Base-by-base conservation (phyloP, 441 rosid genomes). In the Biscutella laevigata region DNA sequence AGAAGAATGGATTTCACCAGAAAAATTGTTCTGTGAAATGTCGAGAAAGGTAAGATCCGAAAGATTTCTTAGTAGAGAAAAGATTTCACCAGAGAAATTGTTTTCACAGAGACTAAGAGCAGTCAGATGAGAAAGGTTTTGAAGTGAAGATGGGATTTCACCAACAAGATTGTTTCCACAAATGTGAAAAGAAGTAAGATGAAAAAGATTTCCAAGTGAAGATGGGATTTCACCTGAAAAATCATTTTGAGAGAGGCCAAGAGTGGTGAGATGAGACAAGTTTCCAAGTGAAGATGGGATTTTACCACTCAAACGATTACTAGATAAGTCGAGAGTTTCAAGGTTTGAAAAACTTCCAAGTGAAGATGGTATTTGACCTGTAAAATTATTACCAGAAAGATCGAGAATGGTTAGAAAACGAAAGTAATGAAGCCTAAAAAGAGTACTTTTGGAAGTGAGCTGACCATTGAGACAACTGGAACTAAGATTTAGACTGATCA, bases 401-500 rank as follows among this genome's bases (percentile, higher is more conserved):
- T 17, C 20, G 3, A 17, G 20, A 17, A 17, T 17, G 20, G 20
- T 17, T 3, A 30, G 13, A 10, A 4, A 30, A 30, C 47, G 61
- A 4, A 72, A 50, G 47, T 44, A 30, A 8, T 7, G 25, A 8
- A 71, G 70, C 43, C 34, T 42, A 34, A 67, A 59, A 4, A 72
- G 57, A 11, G 52, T 35, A 47, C 64, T 46, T 11, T 46, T 35
- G 12, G 46, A 9, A 2, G 20, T 27, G 34, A 68, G 8, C 6
- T 7, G 4, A 10, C 61, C 59, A 4, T 7, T 22, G 32, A 59
- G 73, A 26, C 63, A 30, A 7, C 52, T 66, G 34, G 59, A 49
- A 13, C 56, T 30, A 16, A 70, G 63, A 40, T 70, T 68, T 9
- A 74, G 64, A 4, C 42, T 54, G 16, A 48, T 61, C 43, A 74